Evolutionary conservation across 805 yeast genomes (phyloP).

Genomic region (Isabelozyma rhagii): DNA sequence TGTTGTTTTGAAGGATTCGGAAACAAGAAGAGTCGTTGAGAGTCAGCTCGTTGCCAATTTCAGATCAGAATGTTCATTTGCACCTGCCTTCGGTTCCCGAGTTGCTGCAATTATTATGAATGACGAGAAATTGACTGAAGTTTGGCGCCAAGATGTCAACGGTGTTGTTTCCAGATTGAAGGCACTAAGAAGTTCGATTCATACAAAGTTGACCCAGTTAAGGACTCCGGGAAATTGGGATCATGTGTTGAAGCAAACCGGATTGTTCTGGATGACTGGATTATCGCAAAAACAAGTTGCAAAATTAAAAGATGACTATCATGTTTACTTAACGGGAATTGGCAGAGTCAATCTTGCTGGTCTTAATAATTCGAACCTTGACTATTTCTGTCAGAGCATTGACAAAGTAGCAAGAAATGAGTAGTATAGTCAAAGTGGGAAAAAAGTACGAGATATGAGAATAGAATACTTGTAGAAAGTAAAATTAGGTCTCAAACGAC

Average conservation of each 20-base stretch:
- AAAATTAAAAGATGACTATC: constrained; percentile 29
- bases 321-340: constrained; percentile 34
- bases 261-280: constrained; percentile 45
- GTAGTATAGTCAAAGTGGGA: no score
- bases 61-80: constrained; percentile 43
- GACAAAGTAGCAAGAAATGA: constrained; percentile 32
- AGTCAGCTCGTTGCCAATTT: constrained; percentile 29
- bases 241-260: constrained; percentile 31
- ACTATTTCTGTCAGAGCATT: constrained; percentile 31
- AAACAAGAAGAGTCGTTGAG: constrained; percentile 10
- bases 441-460: no score
- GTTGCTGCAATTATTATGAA: constrained; percentile 31
- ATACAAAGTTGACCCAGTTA: constrained; percentile 26
- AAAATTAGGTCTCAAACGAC: no score
- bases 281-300: constrained; percentile 31
- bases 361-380: constrained; percentile 36
- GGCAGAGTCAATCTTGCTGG: constrained; percentile 48
- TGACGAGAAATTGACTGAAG: constrained; percentile 14
- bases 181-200: constrained; percentile 26
- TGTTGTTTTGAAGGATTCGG: constrained; percentile 20
- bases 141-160: constrained; percentile 37
- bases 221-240: constrained; percentile 45
- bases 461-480: no score
- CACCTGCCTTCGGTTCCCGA: constrained; percentile 47
- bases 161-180: constrained; percentile 29